Conservation (phyloP, 1,284 basidiomycete species). For the Pholiota adiposa region DNA sequence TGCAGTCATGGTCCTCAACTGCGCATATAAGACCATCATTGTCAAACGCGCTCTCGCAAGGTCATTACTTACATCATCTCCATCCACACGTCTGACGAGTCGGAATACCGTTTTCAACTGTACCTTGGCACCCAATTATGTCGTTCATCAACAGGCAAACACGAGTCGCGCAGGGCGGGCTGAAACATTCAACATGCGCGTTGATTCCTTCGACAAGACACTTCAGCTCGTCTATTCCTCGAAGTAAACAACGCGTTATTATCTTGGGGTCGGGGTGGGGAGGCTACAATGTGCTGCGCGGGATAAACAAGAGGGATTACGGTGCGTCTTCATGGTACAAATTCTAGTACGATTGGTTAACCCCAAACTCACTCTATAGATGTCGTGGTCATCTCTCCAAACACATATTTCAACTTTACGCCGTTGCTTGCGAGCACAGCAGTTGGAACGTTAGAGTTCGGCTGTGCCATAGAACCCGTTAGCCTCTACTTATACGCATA, state of each 20-base stretch:
- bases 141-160: not conserved
- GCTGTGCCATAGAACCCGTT: slow-evolving; percentile 83
- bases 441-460: slow-evolving; percentile 83
- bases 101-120: too few relatives aligned
- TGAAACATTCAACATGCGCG: not conserved
- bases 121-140: not conserved
- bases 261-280: slow-evolving; percentile 88
- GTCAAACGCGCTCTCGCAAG: too few relatives aligned
- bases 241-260: slow-evolving; percentile 67
- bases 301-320: slow-evolving; percentile 71
- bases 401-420: slow-evolving; percentile 84
- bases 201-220: slow-evolving; percentile 23
- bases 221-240: slow-evolving; percentile 40
- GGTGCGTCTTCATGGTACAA: slow-evolving; percentile 39
- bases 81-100: too few relatives aligned
- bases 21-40: not conserved
- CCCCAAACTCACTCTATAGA: too few relatives aligned
- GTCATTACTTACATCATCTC: too few relatives aligned
- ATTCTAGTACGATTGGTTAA: not conserved
- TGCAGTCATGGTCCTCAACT: not conserved
- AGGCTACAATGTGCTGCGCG: slow-evolving; percentile 73
- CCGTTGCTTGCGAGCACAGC: slow-evolving; percentile 78
- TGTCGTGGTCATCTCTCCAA: slow-evolving; percentile 75
- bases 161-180: not conserved
- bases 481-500: slow-evolving; percentile 26